phyloP scores from a whole-genome alignment of 2,329 filamentous ascomycete genomes.

The Talaromyces sp. region DNA sequence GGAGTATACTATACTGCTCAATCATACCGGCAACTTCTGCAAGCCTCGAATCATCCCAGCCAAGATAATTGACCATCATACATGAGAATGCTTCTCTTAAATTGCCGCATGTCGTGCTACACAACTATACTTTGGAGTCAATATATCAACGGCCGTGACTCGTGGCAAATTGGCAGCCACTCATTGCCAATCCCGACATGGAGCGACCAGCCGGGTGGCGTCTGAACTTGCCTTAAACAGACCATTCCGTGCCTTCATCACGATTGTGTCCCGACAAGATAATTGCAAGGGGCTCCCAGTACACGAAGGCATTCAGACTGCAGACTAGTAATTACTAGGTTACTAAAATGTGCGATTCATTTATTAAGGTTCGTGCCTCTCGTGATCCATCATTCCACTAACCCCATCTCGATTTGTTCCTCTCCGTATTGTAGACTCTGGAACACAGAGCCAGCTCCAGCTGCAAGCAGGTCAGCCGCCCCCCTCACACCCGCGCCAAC shows the following conservation, averaged over 20 bases:
- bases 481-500: neutral
- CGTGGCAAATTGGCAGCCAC: slow-evolving; percentile 2
- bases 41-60: neutral
- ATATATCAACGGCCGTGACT: neutral
- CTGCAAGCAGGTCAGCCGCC: slow-evolving; percentile 7
- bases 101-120: slow-evolving; percentile 1
- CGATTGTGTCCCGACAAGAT: neutral
- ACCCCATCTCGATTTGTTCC: neutral
- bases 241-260: neutral
- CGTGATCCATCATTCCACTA: neutral
- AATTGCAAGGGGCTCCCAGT: neutral
- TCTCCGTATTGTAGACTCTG: neutral
- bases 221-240: slow-evolving; percentile 5
- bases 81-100: neutral
- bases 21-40: neutral
- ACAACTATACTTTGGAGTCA: neutral
- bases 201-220: neutral
- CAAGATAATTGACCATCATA: neutral
- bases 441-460: neutral
- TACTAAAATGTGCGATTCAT: neutral
- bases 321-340: neutral
- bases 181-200: neutral
- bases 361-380: neutral
- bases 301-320: neutral
- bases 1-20: neutral